These are phyloP conservation scores for Suillus americanus DNA, from an alignment of 768 basidiomycete genomes.

Conservation along the genomic window DNA sequence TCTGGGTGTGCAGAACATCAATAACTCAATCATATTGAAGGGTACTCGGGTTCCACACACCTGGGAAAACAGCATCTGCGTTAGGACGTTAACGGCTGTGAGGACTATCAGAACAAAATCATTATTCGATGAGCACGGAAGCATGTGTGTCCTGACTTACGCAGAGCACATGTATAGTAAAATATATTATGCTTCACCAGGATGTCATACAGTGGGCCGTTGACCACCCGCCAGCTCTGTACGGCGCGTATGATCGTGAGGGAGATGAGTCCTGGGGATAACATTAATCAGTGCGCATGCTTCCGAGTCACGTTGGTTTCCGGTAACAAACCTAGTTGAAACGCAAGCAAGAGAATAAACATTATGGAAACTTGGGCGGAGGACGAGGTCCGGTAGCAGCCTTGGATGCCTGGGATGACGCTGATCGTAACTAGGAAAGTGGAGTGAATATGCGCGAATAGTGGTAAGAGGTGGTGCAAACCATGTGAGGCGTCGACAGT, in stretches of 20 bases:
- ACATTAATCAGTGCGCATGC: neutral
- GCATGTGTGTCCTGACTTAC: neutral
- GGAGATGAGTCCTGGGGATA: neutral
- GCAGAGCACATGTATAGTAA: neutral
- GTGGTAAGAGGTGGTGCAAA: neutral
- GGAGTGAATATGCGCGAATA: neutral
- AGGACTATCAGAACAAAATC: neutral
- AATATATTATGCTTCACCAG: neutral
- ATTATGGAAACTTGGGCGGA: no score
- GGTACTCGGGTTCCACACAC: neutral
- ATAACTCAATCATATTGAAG: neutral
- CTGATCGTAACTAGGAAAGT: neutral
- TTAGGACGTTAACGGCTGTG: neutral
- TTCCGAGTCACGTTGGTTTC: neutral
- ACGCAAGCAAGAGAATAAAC: neutral
- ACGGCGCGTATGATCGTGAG: neutral
- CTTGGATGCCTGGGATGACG: neutral
- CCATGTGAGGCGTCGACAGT: neutral
- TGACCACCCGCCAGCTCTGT: neutral
- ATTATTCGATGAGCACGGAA: neutral
- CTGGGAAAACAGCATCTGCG: neutral
- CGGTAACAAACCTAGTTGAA: neutral
- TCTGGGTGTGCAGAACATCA: neutral
- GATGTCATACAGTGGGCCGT: neutral
- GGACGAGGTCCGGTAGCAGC: neutral